Conservation (phyloP, 371 early-diverging fungal species). For the Conidiobolus incongruus region DNA sequence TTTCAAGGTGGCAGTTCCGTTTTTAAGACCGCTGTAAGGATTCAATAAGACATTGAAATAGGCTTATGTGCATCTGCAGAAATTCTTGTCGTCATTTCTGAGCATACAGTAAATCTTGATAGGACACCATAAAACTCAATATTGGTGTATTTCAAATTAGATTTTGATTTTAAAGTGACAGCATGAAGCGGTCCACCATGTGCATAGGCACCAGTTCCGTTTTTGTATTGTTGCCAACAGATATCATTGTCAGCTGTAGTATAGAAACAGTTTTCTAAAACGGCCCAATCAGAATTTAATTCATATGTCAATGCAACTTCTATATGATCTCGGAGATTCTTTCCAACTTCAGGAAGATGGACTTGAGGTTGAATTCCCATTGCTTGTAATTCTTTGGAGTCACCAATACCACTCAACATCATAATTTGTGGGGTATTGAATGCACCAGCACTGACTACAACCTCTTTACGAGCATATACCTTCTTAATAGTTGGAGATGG, state of each 20-base stretch:
- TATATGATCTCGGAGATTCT: background rate
- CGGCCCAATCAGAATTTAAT: background rate
- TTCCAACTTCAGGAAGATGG: slow-evolving; percentile 1
- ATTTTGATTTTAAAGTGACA: no score
- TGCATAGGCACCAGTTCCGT: no score
- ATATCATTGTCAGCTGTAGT: no score
- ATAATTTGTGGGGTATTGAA: slow-evolving; percentile 10
- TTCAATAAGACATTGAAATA: background rate
- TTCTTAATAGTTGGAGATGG: no score
- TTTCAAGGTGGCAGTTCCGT: background rate
- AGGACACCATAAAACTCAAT: no score
- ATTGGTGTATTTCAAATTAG: no score
- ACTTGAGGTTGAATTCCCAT: background rate
- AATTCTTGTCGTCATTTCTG: background rate
- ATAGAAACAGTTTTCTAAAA: no score
- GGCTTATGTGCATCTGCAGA: background rate
- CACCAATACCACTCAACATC: slow-evolving; percentile 11
- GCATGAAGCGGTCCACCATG: no score
- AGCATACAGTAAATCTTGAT: no score
- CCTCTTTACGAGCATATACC: slow-evolving; percentile 9
- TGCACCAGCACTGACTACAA: slow-evolving; percentile 10
- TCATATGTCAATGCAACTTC: background rate
- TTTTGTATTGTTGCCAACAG: no score
- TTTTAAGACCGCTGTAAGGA: background rate
- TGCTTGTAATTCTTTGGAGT: background rate